Evolutionary conservation across 345 rosid species (phyloP).

Genomic region (Eucalyptus polybractea): DNA sequence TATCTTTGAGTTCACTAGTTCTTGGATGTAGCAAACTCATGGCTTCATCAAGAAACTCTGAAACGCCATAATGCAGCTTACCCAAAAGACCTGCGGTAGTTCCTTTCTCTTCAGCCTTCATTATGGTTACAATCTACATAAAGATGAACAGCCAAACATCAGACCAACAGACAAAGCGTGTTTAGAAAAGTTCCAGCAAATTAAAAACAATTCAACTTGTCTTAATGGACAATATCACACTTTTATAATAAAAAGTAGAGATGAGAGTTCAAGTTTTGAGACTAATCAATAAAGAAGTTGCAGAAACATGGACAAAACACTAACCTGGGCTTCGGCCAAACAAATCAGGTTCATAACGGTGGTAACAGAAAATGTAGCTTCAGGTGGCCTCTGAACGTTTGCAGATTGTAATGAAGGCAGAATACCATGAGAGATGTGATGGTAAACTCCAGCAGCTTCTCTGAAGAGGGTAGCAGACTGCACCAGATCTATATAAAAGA

Average conservation of each 20-base stretch:
- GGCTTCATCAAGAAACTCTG: slow-evolving; percentile 49
- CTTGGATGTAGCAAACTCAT: slow-evolving; percentile 11
- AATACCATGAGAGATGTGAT: slow-evolving; percentile 43
- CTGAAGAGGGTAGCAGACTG: slow-evolving; percentile 48
- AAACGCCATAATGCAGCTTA: slow-evolving; percentile 58
- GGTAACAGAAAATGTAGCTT: slow-evolving; percentile 39
- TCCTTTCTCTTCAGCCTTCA: slow-evolving; percentile 58
- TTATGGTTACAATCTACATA: slow-evolving; percentile 40
- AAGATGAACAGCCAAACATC: neutral
- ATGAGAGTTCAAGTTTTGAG: neutral
- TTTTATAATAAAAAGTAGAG: neutral
- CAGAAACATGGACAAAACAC: neutral
- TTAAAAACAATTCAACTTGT: neutral
- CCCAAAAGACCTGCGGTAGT: slow-evolving; percentile 38
- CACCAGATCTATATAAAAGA: slow-evolving; percentile 25
- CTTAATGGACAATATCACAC: neutral
- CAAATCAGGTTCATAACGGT: slow-evolving; percentile 51
- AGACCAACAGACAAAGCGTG: neutral
- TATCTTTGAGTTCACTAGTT: slow-evolving; percentile 29
- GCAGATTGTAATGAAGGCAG: slow-evolving; percentile 31
- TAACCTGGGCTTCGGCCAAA: slow-evolving; percentile 85
- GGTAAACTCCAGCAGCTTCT: slow-evolving; percentile 73
- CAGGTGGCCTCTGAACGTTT: slow-evolving; percentile 39
- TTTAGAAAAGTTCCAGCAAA: neutral
- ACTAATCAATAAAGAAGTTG: neutral